Evolutionary conservation across 805 yeast genomes (phyloP).

Genomic region (Candida pseudofarinosa): DNA sequence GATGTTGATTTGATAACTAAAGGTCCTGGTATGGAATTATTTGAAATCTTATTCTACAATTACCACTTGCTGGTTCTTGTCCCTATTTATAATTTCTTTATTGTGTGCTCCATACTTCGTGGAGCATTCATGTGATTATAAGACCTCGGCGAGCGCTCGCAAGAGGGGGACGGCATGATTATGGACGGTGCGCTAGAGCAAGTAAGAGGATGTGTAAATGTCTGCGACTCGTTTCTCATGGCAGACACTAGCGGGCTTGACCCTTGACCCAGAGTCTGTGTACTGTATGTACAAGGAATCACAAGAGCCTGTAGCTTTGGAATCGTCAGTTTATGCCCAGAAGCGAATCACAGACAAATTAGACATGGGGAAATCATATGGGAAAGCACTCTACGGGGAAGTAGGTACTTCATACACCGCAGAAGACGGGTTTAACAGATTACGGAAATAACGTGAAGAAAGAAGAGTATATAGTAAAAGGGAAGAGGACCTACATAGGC

Average conservation of each 20-base stretch:
- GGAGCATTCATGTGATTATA: constrained; percentile 2
- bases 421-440: not conserved
- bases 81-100: not conserved
- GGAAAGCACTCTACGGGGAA: too few relatives aligned
- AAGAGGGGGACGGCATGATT: constrained; percentile 1
- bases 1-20: constrained; percentile 2
- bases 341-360: too few relatives aligned
- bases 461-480: too few relatives aligned
- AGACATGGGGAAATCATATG: too few relatives aligned
- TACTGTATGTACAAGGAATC: not conserved
- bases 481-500: too few relatives aligned
- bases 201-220: not conserved
- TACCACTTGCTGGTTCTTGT: not conserved
- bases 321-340: too few relatives aligned
- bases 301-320: not conserved
- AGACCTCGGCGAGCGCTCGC: constrained; percentile 1
- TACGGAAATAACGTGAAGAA: not conserved
- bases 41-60: not conserved
- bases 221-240: too few relatives aligned
- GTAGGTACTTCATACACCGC: too few relatives aligned
- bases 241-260: too few relatives aligned
- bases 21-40: not conserved
- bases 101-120: not conserved
- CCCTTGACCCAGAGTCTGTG: too few relatives aligned
- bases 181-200: not conserved